A percentile compares a stretch with the other conserved stretches of the same genome.
Evolutionary conservation across 805 yeast species (phyloP).

Genomic region (Teunomyces funiuensis): DNA sequence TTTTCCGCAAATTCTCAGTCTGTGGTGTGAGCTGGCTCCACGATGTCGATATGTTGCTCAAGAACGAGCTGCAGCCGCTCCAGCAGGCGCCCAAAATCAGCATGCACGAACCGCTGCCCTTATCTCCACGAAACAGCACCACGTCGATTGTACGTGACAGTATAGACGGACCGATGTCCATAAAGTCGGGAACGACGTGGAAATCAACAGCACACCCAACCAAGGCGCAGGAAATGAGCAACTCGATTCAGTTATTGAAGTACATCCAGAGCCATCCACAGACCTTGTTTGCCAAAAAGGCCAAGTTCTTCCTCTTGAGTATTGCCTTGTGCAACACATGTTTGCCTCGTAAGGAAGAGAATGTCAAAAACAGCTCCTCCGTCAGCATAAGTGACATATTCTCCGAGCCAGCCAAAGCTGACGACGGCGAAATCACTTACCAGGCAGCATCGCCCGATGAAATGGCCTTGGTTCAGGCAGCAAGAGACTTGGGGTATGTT

Average conservation of each 20-base stretch:
- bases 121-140: constrained; percentile 14
- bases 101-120: constrained; percentile 2
- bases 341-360: constrained; percentile 57
- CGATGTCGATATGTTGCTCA: constrained; percentile 53
- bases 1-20: constrained; percentile 83
- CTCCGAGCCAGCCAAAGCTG: constrained; percentile 14
- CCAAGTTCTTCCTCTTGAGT: constrained; percentile 74
- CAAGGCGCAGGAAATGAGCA: constrained; percentile 40
- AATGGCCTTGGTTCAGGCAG: constrained; percentile 88
- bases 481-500: constrained; percentile 92
- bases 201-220: constrained; percentile 49
- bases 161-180: constrained; percentile 24
- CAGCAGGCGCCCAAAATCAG: constrained; percentile 5
- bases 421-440: constrained; percentile 51
- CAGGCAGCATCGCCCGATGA: constrained; percentile 98
- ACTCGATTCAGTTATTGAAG: constrained; percentile 62
- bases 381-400: constrained; percentile 5
- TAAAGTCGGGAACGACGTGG: constrained; percentile 38
- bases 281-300: constrained; percentile 65
- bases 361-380: constrained; percentile 2
- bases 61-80: constrained; percentile 16
- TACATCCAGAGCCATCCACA: constrained; percentile 74
- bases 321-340: constrained; percentile 90
- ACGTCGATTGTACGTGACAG: constrained; percentile 35
- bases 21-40: constrained; percentile 91